phyloP scores from a whole-genome alignment of 1,284 basidiomycete genomes.

The Paramarasmius palmivorus region DNA sequence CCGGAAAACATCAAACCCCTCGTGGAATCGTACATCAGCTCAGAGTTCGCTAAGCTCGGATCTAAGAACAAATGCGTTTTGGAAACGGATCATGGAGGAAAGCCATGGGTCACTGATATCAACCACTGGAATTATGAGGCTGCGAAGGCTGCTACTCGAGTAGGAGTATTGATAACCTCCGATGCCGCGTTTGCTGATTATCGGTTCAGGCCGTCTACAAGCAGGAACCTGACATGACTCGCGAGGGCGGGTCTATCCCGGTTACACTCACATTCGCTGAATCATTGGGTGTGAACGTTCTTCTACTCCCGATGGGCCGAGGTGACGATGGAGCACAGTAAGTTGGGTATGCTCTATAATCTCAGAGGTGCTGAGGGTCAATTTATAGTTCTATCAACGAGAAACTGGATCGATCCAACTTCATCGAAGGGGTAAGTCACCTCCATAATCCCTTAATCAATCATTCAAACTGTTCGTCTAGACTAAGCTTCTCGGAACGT shows the following conservation, averaged over 20 bases:
- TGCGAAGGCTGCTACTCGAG: conserved; percentile 81
- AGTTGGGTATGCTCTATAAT: conserved; percentile 27
- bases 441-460: neutral
- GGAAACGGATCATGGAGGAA: conserved; percentile 80
- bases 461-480: conserved; percentile 23
- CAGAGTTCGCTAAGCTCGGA: conserved; percentile 82
- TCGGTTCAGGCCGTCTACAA: conserved; percentile 69
- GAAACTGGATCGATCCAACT: conserved; percentile 94
- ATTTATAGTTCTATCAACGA: conserved; percentile 84
- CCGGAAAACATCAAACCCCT: conserved; percentile 74
- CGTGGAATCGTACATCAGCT: conserved; percentile 71
- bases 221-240: conserved; percentile 83
- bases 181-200: neutral
- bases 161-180: conserved; percentile 25
- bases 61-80: conserved; percentile 69
- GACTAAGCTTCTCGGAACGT: conserved; percentile 81
- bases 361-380: neutral
- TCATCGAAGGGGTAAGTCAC: conserved; percentile 76
- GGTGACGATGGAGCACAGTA: conserved; percentile 94
- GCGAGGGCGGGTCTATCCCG: conserved; percentile 96
- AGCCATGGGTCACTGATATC: conserved; percentile 85
- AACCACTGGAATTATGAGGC: conserved; percentile 97
- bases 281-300: conserved; percentile 77
- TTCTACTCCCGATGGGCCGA: conserved; percentile 90
- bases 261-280: conserved; percentile 97